Base-by-base conservation (phyloP, 768 basidiomycete species). In the Infundibulicybe gibba region DNA sequence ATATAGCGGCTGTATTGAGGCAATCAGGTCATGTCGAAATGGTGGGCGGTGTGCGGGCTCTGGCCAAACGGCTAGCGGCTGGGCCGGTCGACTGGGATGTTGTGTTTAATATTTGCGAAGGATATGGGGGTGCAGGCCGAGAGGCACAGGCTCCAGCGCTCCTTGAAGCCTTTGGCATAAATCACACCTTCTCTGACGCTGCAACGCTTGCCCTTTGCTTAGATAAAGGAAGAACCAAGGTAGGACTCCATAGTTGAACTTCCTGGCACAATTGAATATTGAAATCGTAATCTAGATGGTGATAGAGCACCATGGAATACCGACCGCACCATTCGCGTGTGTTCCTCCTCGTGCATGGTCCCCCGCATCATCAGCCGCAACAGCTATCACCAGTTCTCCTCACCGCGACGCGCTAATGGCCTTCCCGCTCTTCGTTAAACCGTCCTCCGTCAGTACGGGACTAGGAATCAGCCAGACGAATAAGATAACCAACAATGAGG, bases 171-270 rank as follows among this genome's bases (percentile, higher is more conserved):
- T 59, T 53, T 48, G 50, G 45, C 6, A 54, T 60, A 32, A 52
- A 52, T 17, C 59, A 56, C 51, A 60, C 59, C 11, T 54, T 60
- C 21, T 59, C 59, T 2, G 61, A 62, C 43, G 55, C 56, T 2
- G 51, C 59, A 3, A 61, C 58, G 3, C 20, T 60, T 14, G 51
- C 55, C 9, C 38, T 62, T 34, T 62, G 59, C 38, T 42, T 59
- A n/a, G 61, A 62, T 32, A 62, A 62, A 32, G 59, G 54, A 1
- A 62, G 57, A 46, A 56, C 57, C 2, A 62, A 60, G 55, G 61
- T 58, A 11, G 40, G 37, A 15, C 9, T 6, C 19, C 19, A 10
- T 16, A 8, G 8, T 8, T 8, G 25, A 8, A 25, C 3, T 25
- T 3, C 25, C 32, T 14, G 3, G 32, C 8, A 33, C 35, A 31